Evolutionary conservation across 495 filamentous ascomycete species (phyloP), one percentile per base, ranked within the genome.

Genomic region (Aspergillus sclerotiicarbonarius): DNA sequence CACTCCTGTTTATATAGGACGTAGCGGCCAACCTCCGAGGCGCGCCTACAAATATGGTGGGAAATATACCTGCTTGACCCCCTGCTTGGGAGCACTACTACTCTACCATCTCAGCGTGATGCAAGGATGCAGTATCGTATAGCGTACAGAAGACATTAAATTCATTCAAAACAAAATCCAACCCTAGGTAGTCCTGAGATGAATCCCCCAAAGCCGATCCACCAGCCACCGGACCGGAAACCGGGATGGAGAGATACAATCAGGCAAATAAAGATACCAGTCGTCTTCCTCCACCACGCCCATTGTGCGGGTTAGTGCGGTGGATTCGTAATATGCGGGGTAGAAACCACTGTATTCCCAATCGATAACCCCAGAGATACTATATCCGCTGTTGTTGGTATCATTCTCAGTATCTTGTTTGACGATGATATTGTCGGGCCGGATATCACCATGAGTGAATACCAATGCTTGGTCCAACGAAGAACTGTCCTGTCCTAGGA

Each of bases 391-490:
- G 19, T 32, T 60, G n/a, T n/a, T n/a, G n/a, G n/a, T n/a, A n/a
- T n/a, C n/a, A n/a, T n/a, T n/a, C n/a, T n/a, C 70, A 51, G 53
- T 13, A 58, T 69, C 66, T 56, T 47, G 54, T 53, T 61, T 37
- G 21, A 76, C 74, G 63, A 76, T 74, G 37, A 76, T 73, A 60
- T 78, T 78, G 20, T 46, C 64, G 49, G 64, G 62, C 48, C 69
- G 65, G 19, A 78, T 48, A 63, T 76, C 68, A 31, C 68, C 70
- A 55, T 76, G 74, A 0, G 74, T 75, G 59, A 76, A 76, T n/a
- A 76, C 72, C 1, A 54, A 60, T 46, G 51, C 56, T 25, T 46
- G 54, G 6, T 39, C 29, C 18, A 51, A 54, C 33, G 41, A 55
- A 8, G 59, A 58, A 3, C 25, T 2, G 39, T 66, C 56, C 16